These are phyloP conservation scores for Endogone sp. DNA, from an alignment of 192 early-diverging fungal genomes.

Conservation along the genomic window DNA sequence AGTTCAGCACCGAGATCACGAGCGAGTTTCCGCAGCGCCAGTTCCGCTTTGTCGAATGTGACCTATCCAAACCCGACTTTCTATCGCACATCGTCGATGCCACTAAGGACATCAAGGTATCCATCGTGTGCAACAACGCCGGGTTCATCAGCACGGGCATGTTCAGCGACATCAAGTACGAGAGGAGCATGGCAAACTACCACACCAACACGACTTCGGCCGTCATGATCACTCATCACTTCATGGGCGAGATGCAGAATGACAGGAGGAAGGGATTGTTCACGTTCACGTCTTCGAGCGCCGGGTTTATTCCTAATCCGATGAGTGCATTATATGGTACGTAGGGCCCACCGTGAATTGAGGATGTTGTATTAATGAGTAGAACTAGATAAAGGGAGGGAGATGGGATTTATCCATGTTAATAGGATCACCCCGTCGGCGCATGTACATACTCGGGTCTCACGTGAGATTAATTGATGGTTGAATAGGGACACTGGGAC, in stretches of 20 bases:
- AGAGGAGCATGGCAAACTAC: slow-evolving; percentile 42
- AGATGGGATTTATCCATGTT: background rate
- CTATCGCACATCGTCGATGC: slow-evolving; percentile 33
- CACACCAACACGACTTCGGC: slow-evolving; percentile 49
- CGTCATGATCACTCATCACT: slow-evolving; percentile 50
- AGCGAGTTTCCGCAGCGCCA: slow-evolving; percentile 35
- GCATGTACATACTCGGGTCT: too few species aligned
- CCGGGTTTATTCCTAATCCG: slow-evolving; percentile 47
- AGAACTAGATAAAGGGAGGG: background rate
- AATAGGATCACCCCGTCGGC: too few species aligned
- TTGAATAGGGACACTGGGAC: too few species aligned
- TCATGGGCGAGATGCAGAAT: slow-evolving; percentile 36
- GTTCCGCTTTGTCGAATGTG: slow-evolving; percentile 46
- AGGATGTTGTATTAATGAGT: too few species aligned
- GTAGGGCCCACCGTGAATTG: background rate
- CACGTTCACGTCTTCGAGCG: slow-evolving; percentile 51
- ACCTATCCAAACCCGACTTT: slow-evolving; percentile 46
- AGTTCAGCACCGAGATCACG: slow-evolving; percentile 25
- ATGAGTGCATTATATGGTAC: slow-evolving; percentile 45
- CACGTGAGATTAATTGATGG: too few species aligned
- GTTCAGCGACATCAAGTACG: slow-evolving; percentile 37
- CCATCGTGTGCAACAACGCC: slow-evolving; percentile 59
- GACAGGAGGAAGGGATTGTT: slow-evolving; percentile 32
- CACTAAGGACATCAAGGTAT: slow-evolving; percentile 43
- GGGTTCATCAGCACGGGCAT: slow-evolving; percentile 53